Evolutionary conservation across 2,329 filamentous ascomycete species (phyloP), one percentile per base, ranked within the genome.

Genomic region (Davidsoniella neocaledoniae): DNA sequence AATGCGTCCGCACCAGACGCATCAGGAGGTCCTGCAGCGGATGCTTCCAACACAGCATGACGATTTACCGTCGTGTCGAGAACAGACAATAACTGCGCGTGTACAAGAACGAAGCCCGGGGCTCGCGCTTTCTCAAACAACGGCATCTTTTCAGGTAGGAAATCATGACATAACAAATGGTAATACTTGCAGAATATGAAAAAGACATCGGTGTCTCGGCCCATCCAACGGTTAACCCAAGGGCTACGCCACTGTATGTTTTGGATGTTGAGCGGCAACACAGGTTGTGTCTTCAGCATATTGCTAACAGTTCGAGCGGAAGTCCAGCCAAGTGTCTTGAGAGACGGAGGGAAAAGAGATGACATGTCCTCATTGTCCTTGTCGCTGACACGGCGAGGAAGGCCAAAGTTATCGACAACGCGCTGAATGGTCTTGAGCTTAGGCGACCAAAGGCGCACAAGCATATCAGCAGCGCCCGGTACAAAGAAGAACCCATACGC

Each of bases 401-500:
- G 66, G 4, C 76, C 75, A 55, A 84, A 77, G 58, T 83, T 81
- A 46, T 79, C 74, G 7, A 86, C 72, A 1, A 86, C 74, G 21
- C 86, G 78, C 55, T 83, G 77, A 59, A 94, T 72, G 40, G 78
- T 67, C 51, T 80, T 78, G 3, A 80, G 68, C 2, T 79, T 76
- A 17, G 86, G 70, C 37, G 76, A 77, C 87, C 88, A 94, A 4
- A 94, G 68, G 14, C 86, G 77, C 23, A 90, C 76, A 45, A 94
- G 70, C 46, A 94, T 76, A 59, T 94, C 86, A 6, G 86, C 83
- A 49, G 94, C 76, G 4, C 86, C 86, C 0, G 86, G 86, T 25
- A 85, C 88, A 59, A 94, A 95, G 66, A 90, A 91, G 64, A 94
- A 94, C 26, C 86, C 87, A 63, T 93, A 94, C 2, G 88, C 87